Percentiles rank a stretch among this genome's conserved stretches.
Evolutionary conservation across 163 green algal genomes (phyloP).

Genomic region (Trebouxia gelatinosa): DNA sequence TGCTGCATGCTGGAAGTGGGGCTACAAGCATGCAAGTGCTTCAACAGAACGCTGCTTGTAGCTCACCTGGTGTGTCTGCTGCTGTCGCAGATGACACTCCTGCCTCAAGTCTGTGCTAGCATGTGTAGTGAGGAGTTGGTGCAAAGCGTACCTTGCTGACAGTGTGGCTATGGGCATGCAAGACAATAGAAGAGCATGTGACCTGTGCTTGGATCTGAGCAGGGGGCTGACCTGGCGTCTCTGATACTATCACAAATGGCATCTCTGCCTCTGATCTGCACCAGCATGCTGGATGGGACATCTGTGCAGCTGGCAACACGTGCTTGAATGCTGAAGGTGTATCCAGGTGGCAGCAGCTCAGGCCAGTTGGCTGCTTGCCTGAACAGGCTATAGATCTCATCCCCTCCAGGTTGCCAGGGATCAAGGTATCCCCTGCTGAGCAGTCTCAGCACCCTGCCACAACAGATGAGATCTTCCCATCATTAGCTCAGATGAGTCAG

Average conservation of each 20-base stretch:
- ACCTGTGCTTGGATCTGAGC: too few relatives aligned
- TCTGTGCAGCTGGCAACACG: constrained; percentile 65
- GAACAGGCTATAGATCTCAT: constrained; percentile 51
- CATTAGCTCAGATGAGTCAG: background rate
- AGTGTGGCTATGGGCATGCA: too few relatives aligned
- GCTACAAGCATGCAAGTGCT: too few relatives aligned
- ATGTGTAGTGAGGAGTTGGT: too few relatives aligned
- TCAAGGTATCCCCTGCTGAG: constrained; percentile 57
- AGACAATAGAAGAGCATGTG: too few relatives aligned
- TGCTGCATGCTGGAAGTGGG: too few relatives aligned
- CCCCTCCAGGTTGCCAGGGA: constrained; percentile 28
- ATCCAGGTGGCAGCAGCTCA: constrained; percentile 51
- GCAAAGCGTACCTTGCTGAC: too few relatives aligned
- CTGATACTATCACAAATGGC: constrained; percentile 86
- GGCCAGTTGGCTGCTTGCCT: constrained; percentile 55
- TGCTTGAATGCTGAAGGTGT: constrained; percentile 56
- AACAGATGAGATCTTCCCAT: background rate
- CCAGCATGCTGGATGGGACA: constrained; percentile 52
- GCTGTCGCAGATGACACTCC: too few relatives aligned
- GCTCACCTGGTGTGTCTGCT: too few relatives aligned
- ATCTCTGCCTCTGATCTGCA: constrained; percentile 59
- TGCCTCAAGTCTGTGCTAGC: too few relatives aligned
- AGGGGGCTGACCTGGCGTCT: constrained; percentile 55
- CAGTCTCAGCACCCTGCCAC: constrained; percentile 65
- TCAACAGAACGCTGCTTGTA: too few relatives aligned